phyloP scores from a whole-genome alignment of 2,329 filamentous ascomycete genomes.

The Fusarium sp. region DNA sequence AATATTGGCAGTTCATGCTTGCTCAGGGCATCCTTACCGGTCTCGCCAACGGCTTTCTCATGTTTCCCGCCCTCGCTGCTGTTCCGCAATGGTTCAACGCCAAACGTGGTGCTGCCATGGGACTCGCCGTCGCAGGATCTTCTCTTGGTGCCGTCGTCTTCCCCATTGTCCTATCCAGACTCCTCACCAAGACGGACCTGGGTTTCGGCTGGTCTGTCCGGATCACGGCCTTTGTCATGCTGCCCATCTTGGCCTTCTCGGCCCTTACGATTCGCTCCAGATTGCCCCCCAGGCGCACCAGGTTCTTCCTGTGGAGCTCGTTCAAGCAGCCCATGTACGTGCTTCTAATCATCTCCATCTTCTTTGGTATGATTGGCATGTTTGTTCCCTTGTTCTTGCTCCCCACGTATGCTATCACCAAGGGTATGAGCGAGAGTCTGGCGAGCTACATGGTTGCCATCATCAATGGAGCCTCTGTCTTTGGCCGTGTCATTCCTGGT shows the following conservation, averaged over 20 bases:
- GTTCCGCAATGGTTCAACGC: conserved; percentile 62
- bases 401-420: conserved; percentile 70
- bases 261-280: conserved; percentile 52
- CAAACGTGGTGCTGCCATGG: conserved; percentile 61
- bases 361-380: conserved; percentile 55
- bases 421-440: conserved; percentile 67
- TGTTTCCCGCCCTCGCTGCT: conserved; percentile 61
- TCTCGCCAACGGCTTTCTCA: conserved; percentile 57
- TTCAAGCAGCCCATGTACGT: conserved; percentile 44
- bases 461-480: conserved; percentile 74
- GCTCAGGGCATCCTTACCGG: conserved; percentile 64
- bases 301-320: conserved; percentile 60
- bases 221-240: conserved; percentile 66
- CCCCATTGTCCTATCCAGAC: conserved; percentile 62
- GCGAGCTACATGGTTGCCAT: conserved; percentile 79
- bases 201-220: conserved; percentile 69
- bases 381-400: conserved; percentile 49
- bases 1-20: conserved; percentile 68
- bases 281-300: conserved; percentile 52
- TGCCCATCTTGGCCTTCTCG: conserved; percentile 60
- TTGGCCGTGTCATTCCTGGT: conserved; percentile 72
- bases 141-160: conserved; percentile 68
- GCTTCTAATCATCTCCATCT: conserved; percentile 48
- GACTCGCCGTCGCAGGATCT: conserved; percentile 62
- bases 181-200: conserved; percentile 61